Base-by-base conservation (phyloP, 169 alveolate species). In the Plasmodium ovale region DNA sequence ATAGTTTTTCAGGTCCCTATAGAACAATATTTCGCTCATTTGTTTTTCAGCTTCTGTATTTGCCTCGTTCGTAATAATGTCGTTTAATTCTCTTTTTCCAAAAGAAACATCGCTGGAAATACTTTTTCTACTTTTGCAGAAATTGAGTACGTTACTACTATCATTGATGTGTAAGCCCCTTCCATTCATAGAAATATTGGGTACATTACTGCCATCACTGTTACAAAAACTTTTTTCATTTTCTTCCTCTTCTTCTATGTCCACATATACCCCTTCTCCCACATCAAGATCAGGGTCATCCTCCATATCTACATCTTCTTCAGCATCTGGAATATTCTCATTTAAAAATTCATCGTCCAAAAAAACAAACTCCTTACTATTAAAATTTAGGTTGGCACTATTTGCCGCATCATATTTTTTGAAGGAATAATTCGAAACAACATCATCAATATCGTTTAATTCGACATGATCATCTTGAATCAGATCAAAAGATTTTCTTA, bases 371-470 rank as follows among this genome's bases (percentile, higher is more conserved):
- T 56, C 70, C 0, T 42, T 60, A 72, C 42, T 54, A 16, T 54
- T 35, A 60, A 37, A 35, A 12, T 33, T 42, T 44, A 35, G 29
- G 37, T 53, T 21, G 10, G 31, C 16, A 27, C 31, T 23, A 10
- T 54, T 47, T 21, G 54, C 25, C 19, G 42, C 77, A 25, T 62
- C 88, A 44, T 25, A 77, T 67, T 60, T 77, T 19, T 53, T 44
- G 47, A 77, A 77, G 7, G 88, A 77, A 77, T 62, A 62, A 77
- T 77, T 77, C n/a, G 88, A 77, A 60, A 42, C 33, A 16, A 2
- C 25, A 37, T 77, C 74, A 14, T 77, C 88, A 23, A 77, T 62
- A 39, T 77, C 88, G 37, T 68, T 44, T 23, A 77, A 23, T 19
- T 60, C 70, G 0, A 4, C 16, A n/a, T 70, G 47, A 14, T 64